Evolutionary conservation across 2,329 filamentous ascomycete genomes (phyloP), one percentile per base, ranked within the genome.

Genomic region (Orbilia brochopaga): DNA sequence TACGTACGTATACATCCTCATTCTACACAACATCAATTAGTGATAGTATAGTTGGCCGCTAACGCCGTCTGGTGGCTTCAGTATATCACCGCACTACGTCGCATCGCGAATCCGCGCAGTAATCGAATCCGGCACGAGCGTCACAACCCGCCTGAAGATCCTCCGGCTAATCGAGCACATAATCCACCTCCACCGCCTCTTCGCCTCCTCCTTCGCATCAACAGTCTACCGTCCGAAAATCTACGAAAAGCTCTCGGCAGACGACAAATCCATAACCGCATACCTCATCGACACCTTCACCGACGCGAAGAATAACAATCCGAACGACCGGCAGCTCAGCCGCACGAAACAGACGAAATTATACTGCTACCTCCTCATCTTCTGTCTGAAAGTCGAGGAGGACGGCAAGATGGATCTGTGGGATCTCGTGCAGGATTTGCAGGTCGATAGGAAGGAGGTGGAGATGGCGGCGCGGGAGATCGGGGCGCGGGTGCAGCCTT

Each of bases 401-500:
- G 87, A 92, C 76, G 87, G 87, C 5, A 73, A 57, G 57, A 73
- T 73, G 69, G 69, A 73, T 67, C 42, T 67, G 84, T 84, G 73
- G 37, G 84, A 88, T 74, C 80, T 95, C 74, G 85, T 86, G 59
- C 86, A 89, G 73, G 91, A 94, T 77, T 80, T 94, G 69, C 85
- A 85, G 77, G 77, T 92, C 65, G 89, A 92, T 75, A 86, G 88
- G 79, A 88, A 86, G 80, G 82, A 86, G 77, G 87, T 93, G 76
- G 84, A 82, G 58, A 84, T 87, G 77, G 91, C 67, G 79, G 92
- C 90, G 79, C 80, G 82, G 53, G 90, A 93, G 79, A 87, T 94
- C 74, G 91, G 91, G 21, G 90, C 88, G 30, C 85, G 83, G 75
- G 83, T 90, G 35, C 77, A 67, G 17, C 74, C 78, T 27, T 79